phyloP scores from a whole-genome alignment of 352 stramenopile genomes.

The Globisporangium acanthophoron region DNA sequence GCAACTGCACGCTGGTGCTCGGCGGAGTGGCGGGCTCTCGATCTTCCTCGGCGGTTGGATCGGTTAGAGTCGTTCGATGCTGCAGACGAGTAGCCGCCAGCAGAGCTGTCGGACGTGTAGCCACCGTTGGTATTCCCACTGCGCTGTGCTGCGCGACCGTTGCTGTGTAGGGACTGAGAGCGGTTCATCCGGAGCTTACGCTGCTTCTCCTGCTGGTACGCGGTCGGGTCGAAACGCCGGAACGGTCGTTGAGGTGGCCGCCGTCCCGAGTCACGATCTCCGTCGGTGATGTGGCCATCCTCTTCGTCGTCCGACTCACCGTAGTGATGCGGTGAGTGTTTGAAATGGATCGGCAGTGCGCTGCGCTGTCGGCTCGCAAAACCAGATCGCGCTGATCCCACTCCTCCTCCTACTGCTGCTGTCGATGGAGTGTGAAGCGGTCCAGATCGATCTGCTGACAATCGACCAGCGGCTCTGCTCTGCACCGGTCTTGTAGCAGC shows the following conservation, averaged over 20 bases:
- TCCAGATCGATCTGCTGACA: not conserved
- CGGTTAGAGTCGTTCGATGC: constrained; percentile 43
- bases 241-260: constrained; percentile 23
- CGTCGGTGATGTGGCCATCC: not conserved
- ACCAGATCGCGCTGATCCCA: not conserved
- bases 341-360: constrained; percentile 18
- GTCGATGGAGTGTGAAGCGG: not conserved
- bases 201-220: constrained; percentile 73
- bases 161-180: constrained; percentile 23
- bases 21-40: constrained; percentile 27
- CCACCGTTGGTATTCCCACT: constrained; percentile 5
- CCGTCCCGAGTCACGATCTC: not conserved
- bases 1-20: constrained; percentile 51
- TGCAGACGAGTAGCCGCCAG: constrained; percentile 44
- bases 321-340: constrained; percentile 20
- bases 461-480: not conserved
- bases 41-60: constrained; percentile 38
- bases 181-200: constrained; percentile 39
- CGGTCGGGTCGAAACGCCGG: constrained; percentile 72
- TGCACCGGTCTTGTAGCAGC: not conserved
- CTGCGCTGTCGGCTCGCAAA: constrained; percentile 1
- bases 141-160: not conserved
- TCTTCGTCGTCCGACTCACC: constrained; percentile 28
- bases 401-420: not conserved
- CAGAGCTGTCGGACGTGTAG: not conserved